Conservation (phyloP, 1,284 basidiomycete genomes). For the Ganoderma boninense region DNA sequence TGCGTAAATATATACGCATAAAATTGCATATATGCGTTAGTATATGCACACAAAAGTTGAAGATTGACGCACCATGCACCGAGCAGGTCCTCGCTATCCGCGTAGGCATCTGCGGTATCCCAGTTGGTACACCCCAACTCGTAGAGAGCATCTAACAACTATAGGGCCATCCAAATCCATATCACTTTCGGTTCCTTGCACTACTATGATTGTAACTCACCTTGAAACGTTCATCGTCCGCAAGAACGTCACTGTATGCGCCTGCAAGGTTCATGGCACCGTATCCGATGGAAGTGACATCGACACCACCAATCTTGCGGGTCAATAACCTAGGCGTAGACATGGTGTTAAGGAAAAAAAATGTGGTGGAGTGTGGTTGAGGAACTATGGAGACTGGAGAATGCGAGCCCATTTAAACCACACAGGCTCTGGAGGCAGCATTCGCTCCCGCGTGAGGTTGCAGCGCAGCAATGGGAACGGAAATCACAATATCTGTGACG, state of each 20-base stretch:
- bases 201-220: slow-evolving; percentile 14
- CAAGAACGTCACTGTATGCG: slow-evolving; percentile 32
- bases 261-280: slow-evolving; percentile 41
- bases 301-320: slow-evolving; percentile 19
- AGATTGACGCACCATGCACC: slow-evolving; percentile 37
- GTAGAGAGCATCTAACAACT: slow-evolving; percentile 38
- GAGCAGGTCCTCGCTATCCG: slow-evolving; percentile 41
- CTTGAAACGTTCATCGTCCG: slow-evolving; percentile 42
- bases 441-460: not conserved
- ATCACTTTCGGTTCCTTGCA: not conserved
- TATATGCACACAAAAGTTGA: not conserved
- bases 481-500: not conserved
- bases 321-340: not conserved
- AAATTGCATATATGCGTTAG: not conserved
- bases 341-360: not conserved
- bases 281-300: slow-evolving; percentile 40
- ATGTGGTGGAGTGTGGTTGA: not conserved
- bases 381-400: not conserved
- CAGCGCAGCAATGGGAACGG: not conserved
- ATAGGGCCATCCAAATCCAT: not conserved
- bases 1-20: not conserved
- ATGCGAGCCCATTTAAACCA: not conserved
- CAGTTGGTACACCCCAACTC: slow-evolving; percentile 40
- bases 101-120: slow-evolving; percentile 43
- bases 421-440: not conserved